Percentiles rank a stretch among this genome's conserved stretches.
Evolutionary conservation across 805 yeast species (phyloP).

Genomic region (Grigorovia jiainica): DNA sequence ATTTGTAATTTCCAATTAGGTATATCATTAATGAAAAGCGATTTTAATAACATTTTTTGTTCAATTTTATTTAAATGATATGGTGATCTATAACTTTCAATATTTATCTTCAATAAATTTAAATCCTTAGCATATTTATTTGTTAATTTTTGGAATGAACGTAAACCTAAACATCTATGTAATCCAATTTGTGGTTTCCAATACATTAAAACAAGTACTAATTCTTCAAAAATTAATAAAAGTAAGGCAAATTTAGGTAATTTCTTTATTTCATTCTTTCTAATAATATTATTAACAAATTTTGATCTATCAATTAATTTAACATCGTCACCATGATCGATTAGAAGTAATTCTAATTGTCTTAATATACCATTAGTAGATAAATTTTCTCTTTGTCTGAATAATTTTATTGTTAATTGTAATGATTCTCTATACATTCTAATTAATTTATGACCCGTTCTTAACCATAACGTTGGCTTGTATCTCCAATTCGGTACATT

Average conservation of each 20-base stretch:
- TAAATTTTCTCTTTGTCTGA: constrained; percentile 22
- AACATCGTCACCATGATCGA: background rate
- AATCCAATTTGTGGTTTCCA: constrained; percentile 48
- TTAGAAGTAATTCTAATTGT: background rate
- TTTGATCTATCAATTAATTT: constrained; percentile 29
- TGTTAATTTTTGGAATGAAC: constrained; percentile 24
- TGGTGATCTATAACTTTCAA: constrained; percentile 33
- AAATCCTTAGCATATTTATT: constrained; percentile 1
- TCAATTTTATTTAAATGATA: constrained; percentile 35
- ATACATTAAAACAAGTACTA: constrained; percentile 44
- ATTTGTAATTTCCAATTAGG: constrained; percentile 34
- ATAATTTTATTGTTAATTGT: constrained; percentile 29
- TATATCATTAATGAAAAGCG: constrained; percentile 30
- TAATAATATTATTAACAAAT: constrained; percentile 34
- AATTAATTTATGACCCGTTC: constrained; percentile 38
- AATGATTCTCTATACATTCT: constrained; percentile 52
- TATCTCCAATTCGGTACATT: constrained; percentile 19
- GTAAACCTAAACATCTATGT: constrained; percentile 47
- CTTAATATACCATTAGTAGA: constrained; percentile 10
- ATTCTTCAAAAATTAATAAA: constrained; percentile 42
- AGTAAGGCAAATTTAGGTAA: constrained; percentile 44
- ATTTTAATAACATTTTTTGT: constrained; percentile 29
- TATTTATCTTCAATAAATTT: background rate
- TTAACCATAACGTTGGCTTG: constrained; percentile 30
- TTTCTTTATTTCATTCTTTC: constrained; percentile 39